Evolutionary conservation across 306 rosid species (phyloP).

Genomic region (Boehmeria nivea): DNA sequence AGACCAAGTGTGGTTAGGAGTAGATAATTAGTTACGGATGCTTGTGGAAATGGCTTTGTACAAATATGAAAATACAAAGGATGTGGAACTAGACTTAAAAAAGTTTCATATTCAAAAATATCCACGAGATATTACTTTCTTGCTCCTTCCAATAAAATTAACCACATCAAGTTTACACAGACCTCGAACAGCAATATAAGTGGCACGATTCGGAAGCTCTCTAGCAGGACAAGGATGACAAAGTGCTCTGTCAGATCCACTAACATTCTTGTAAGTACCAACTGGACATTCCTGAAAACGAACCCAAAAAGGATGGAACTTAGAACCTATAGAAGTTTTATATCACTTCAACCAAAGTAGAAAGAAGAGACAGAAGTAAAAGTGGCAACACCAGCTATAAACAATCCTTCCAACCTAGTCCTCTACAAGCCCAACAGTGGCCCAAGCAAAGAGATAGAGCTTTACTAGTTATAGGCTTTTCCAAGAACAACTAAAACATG

Average conservation of each 20-base stretch:
- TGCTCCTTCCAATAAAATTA: slow-evolving; percentile 9
- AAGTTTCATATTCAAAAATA: not conserved
- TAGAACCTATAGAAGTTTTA: not conserved
- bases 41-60: not conserved
- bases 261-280: slow-evolving; percentile 84
- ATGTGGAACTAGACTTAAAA: not conserved
- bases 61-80: not conserved
- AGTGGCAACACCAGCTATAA: not conserved
- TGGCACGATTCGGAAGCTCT: slow-evolving; percentile 85
- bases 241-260: slow-evolving; percentile 79
- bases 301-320: slow-evolving; percentile 15
- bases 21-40: not conserved
- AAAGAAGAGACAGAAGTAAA: not conserved
- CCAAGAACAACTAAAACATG: no score
- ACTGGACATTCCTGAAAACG: slow-evolving; percentile 80
- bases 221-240: slow-evolving; percentile 66
- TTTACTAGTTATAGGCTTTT: no score
- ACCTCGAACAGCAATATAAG: slow-evolving; percentile 77
- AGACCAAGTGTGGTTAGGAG: not conserved
- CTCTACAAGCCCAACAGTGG: not conserved
- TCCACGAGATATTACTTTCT: not conserved
- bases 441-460: not conserved
- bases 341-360: not conserved
- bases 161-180: slow-evolving; percentile 23
- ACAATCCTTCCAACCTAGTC: not conserved